Evolutionary conservation across 1,139 yeast species (phyloP), one percentile per base, ranked within the genome.

Genomic region (Tardiomyces digboiensis): DNA sequence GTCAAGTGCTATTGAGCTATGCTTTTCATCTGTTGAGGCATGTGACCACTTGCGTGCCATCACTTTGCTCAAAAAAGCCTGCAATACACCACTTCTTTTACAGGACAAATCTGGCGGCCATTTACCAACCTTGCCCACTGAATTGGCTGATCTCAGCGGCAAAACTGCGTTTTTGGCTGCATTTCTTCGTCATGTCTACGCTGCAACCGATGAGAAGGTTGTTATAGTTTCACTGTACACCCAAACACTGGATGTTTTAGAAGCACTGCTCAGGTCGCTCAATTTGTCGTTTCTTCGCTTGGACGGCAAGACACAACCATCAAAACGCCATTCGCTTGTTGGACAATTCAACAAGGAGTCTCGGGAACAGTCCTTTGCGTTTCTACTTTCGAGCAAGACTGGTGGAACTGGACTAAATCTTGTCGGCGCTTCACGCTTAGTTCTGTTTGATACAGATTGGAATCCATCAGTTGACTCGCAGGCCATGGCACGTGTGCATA

Each of bases 321-420:
- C 73, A 29, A 67, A 72, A 42, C 67, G 99, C 36, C 82, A 80
- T 45, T 62, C 70, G 2, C 65, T 85, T 23, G 95, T 91, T 1
- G 75, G 72, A 23, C 66, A 72, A 16, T 91, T 93, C 64, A 91
- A 93, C 59, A 71, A 62, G 6, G 51, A 72, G 0, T 57, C 70
- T 1, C 59, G 66, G 3, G 59, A 64, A 7, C 53, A 67, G 1
- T 67, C 70, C 7, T 79, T 84, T 54, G 82, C 82, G 0, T 88
- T 91, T 53, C 63, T 91, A 19, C 64, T 93, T 19, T 87, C 97
- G 2, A 83, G 97, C 0, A 87, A 88, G 58, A 81, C 95, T 3
- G 99, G 99, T 2, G 99, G 99, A 0, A 80, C 84, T 49, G 99
- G 99, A 0, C 70, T 91, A 38, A 93, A 91, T 57, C 67, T 91